phyloP scores from a whole-genome alignment of 2,329 filamentous ascomycete species.

The Microdochium bolleyi region DNA sequence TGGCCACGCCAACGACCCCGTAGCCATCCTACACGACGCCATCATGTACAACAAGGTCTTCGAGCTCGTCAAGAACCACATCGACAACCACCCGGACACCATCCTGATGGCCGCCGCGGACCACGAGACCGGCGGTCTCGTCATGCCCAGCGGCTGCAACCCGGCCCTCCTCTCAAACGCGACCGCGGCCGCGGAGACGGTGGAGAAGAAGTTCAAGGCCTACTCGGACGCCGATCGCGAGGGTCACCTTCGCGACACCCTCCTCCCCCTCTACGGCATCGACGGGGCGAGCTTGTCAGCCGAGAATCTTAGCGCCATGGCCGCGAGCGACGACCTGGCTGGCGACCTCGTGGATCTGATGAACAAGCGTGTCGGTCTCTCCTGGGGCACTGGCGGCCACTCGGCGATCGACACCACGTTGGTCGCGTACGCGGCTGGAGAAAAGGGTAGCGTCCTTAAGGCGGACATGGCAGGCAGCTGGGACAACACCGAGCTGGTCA shows the following conservation, averaged over 20 bases:
- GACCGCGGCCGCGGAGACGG: not conserved
- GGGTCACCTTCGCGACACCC: no score
- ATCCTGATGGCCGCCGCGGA: conserved; percentile 27
- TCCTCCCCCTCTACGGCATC: no score
- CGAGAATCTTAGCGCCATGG: no score
- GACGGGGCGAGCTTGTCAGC: no score
- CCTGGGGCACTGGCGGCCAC: conserved; percentile 27
- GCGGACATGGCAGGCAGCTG: conserved; percentile 15
- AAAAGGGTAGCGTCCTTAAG: conserved; percentile 12
- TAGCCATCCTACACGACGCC: conserved; percentile 37
- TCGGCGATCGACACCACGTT: conserved; percentile 24
- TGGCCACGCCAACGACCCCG: conserved; percentile 41
- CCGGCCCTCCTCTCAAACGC: conserved; percentile 16
- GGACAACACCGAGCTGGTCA: conserved; percentile 21
- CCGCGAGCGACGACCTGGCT: conserved; percentile 8
- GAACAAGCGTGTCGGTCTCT: conserved; percentile 17
- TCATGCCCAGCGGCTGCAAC: conserved; percentile 21
- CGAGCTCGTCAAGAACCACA: conserved; percentile 23
- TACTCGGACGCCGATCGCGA: no score
- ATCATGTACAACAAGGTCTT: conserved; percentile 27
- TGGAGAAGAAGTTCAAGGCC: conserved; percentile 2
- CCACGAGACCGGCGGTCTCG: conserved; percentile 28
- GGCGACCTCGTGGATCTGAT: conserved; percentile 16
- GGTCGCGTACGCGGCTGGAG: conserved; percentile 20
- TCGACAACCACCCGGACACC: conserved; percentile 25